These are phyloP conservation scores for Thelephora terrestris DNA, from an alignment of 1,284 basidiomycete species.

Conservation along the genomic window DNA sequence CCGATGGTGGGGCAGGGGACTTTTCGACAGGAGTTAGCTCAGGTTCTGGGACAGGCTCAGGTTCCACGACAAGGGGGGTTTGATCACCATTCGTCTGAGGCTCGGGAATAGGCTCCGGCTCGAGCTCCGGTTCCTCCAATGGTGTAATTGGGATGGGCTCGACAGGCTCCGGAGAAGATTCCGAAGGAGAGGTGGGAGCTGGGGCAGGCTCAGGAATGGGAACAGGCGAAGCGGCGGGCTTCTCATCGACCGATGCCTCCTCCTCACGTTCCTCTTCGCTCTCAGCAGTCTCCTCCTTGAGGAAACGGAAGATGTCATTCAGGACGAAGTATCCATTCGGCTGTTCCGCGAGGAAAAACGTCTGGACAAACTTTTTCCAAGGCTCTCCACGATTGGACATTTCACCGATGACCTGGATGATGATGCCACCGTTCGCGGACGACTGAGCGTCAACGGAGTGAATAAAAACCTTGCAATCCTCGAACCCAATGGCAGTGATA, in stretches of 20 bases:
- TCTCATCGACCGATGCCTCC: conserved; percentile 12
- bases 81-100: conserved; percentile 15
- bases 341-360: conserved; percentile 99
- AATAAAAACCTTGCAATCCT: conserved; percentile 97
- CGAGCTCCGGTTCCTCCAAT: conserved; percentile 19
- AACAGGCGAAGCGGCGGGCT: conserved; percentile 14
- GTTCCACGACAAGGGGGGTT: conserved; percentile 22
- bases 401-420: conserved; percentile 99
- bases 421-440: conserved; percentile 90
- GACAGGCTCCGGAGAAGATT: conserved; percentile 20
- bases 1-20: conserved; percentile 25
- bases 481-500: conserved; percentile 87
- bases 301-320: conserved; percentile 99
- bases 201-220: conserved; percentile 20
- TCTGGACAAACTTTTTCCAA: conserved; percentile 99
- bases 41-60: conserved; percentile 23
- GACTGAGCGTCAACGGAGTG: conserved; percentile 92
- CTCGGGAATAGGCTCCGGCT: conserved; percentile 17
- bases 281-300: conserved; percentile 90
- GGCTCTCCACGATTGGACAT: conserved; percentile 87
- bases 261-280: conserved; percentile 50
- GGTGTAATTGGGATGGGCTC: conserved; percentile 15
- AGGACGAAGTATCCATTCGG: conserved; percentile 99
- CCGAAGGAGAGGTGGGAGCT: conserved; percentile 19
- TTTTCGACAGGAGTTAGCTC: conserved; percentile 21